Evolutionary conservation across 768 basidiomycete genomes (phyloP).

Genomic region (Rhodotorula toruloides): DNA sequence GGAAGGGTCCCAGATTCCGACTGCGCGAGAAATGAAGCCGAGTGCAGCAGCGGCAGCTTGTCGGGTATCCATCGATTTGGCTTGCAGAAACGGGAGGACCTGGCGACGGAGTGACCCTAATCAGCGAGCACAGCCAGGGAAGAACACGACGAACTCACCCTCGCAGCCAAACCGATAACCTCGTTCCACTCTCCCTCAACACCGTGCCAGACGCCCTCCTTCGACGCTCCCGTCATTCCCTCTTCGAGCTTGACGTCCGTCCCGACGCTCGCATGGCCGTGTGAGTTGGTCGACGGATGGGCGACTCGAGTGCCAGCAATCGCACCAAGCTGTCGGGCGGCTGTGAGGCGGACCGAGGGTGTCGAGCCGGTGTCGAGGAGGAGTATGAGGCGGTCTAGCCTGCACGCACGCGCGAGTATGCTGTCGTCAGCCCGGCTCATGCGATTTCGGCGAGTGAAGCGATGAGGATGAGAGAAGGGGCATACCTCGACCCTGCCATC

Average conservation of each 20-base stretch:
- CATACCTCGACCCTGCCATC: constrained; percentile 14
- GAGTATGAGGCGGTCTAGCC: constrained; percentile 88
- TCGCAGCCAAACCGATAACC: constrained; percentile 80
- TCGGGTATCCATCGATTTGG: constrained; percentile 86
- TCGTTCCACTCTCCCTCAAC: constrained; percentile 70
- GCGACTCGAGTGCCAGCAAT: constrained; percentile 74
- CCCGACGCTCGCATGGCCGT: constrained; percentile 45
- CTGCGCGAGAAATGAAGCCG: constrained; percentile 74
- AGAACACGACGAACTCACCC: constrained; percentile 53
- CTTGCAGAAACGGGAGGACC: constrained; percentile 86
- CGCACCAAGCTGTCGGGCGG: constrained; percentile 90
- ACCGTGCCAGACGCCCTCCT: constrained; percentile 31
- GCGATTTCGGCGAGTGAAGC: neutral
- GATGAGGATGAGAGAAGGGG: neutral
- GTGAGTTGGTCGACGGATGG: constrained; percentile 47
- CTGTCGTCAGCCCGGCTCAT: neutral
- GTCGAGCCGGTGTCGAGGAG: constrained; percentile 94
- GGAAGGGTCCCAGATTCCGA: constrained; percentile 65
- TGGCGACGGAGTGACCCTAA: constrained; percentile 45
- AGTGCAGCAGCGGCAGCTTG: constrained; percentile 82
- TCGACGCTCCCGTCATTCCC: neutral
- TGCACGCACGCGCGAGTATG: neutral
- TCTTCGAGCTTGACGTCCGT: constrained; percentile 26
- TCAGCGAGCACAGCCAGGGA: neutral
- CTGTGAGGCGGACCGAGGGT: constrained; percentile 80